These are phyloP conservation scores for Sherardia arvensis DNA, from an alignment of 257 asterid species.

Conservation along the genomic window DNA sequence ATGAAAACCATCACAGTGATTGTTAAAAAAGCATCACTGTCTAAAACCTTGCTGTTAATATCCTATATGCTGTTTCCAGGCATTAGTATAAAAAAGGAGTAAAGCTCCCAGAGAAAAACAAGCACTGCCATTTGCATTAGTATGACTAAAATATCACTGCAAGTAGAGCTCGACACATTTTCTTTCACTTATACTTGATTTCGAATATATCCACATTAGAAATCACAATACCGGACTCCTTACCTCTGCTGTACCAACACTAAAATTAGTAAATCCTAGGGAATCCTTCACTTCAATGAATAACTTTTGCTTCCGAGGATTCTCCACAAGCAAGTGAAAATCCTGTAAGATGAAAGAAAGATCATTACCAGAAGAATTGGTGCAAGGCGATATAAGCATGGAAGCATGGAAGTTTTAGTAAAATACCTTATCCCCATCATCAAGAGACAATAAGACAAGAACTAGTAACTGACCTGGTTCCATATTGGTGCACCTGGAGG, in stretches of 20 bases:
- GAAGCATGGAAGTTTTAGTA: neutral
- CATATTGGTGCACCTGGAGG: constrained; percentile 99
- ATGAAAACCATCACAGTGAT: neutral
- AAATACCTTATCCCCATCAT: neutral
- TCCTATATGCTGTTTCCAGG: too few relatives aligned
- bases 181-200: neutral
- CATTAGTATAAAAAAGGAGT: too few relatives aligned
- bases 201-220: neutral
- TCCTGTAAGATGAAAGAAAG: constrained; percentile 42
- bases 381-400: constrained; percentile 8
- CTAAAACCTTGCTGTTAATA: too few relatives aligned
- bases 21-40: too few relatives aligned
- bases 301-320: constrained; percentile 69
- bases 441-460: neutral
- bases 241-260: constrained; percentile 85
- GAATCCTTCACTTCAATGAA: constrained; percentile 78
- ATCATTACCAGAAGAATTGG: constrained; percentile 9
- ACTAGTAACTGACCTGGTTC: constrained; percentile 64
- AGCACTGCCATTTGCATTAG: too few relatives aligned
- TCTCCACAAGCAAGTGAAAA: constrained; percentile 78
- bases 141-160: too few relatives aligned
- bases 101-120: too few relatives aligned
- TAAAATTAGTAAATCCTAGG: constrained; percentile 73
- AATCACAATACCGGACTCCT: constrained; percentile 4
- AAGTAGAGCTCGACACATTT: too few relatives aligned